Conservation (phyloP, 352 stramenopile genomes). For the Phytophthora crassamura region DNA sequence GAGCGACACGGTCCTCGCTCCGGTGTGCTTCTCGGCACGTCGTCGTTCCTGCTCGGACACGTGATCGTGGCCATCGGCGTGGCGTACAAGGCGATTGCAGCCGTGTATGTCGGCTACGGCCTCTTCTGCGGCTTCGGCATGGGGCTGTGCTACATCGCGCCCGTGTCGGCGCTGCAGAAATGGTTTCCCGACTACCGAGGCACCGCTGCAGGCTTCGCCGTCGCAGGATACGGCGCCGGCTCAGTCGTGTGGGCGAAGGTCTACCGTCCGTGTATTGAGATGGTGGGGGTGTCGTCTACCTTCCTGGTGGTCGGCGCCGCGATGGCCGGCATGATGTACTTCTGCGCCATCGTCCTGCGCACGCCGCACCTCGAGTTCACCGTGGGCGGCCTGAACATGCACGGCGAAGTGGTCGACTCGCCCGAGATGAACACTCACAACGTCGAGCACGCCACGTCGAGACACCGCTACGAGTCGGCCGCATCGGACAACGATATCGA, state of each 20-base stretch:
- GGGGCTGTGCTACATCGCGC: slow-evolving; percentile 75
- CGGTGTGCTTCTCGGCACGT: slow-evolving; percentile 49
- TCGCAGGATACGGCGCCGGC: slow-evolving; percentile 62
- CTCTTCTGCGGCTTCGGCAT: slow-evolving; percentile 65
- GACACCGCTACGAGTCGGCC: slow-evolving; percentile 52
- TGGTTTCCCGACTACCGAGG: slow-evolving; percentile 78
- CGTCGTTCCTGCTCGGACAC: slow-evolving; percentile 55
- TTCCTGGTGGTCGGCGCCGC: slow-evolving; percentile 52
- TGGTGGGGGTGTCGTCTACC: slow-evolving; percentile 50
- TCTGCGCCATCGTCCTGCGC: slow-evolving; percentile 49
- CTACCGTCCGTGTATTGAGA: slow-evolving; percentile 56
- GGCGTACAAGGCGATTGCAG: slow-evolving; percentile 49
- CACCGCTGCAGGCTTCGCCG: slow-evolving; percentile 63
- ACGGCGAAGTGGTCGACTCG: slow-evolving; percentile 52
- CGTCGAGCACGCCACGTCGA: slow-evolving; percentile 48
- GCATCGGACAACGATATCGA: no score
- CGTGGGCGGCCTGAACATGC: slow-evolving; percentile 59
- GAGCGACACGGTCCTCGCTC: slow-evolving; percentile 57
- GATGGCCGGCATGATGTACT: slow-evolving; percentile 48
- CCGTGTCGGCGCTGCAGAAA: slow-evolving; percentile 67
- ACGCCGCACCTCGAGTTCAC: slow-evolving; percentile 59
- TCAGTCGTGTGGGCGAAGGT: slow-evolving; percentile 66
- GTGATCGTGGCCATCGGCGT: slow-evolving; percentile 60
- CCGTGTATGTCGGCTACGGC: slow-evolving; percentile 70
- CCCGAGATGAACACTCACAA: slow-evolving; percentile 33